These are phyloP conservation scores for Periconia sp. DNA, from an alignment of 2,329 filamentous ascomycete species.

Conservation along the genomic window DNA sequence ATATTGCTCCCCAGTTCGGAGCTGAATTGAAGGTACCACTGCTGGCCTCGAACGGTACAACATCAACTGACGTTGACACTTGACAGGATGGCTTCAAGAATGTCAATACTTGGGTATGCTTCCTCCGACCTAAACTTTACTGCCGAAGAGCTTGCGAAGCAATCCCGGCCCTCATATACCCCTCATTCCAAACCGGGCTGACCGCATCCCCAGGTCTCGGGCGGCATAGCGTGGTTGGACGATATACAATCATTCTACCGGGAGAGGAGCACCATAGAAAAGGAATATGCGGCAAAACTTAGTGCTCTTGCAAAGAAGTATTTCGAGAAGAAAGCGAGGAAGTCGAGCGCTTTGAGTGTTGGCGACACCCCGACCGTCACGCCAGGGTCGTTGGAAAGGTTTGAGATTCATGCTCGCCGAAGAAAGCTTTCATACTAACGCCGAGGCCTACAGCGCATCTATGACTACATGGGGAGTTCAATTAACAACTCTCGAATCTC, in stretches of 20 bases:
- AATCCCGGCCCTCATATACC: slow-evolving; percentile 14
- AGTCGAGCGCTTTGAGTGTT: slow-evolving; percentile 85
- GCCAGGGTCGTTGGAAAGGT: slow-evolving; percentile 92
- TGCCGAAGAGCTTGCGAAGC: background rate
- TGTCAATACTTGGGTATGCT: slow-evolving; percentile 81
- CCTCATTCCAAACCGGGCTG: slow-evolving; percentile 20
- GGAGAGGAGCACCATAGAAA: slow-evolving; percentile 91
- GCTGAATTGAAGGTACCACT: slow-evolving; percentile 83
- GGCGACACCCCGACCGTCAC: slow-evolving; percentile 93
- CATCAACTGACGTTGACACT: slow-evolving; percentile 31
- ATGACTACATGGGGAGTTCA: slow-evolving; percentile 97
- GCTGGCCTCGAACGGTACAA: slow-evolving; percentile 21
- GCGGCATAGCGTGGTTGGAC: slow-evolving; percentile 92
- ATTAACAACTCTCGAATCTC: slow-evolving; percentile 84
- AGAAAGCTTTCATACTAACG: slow-evolving; percentile 24
- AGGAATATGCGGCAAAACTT: slow-evolving; percentile 92
- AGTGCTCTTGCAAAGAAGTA: slow-evolving; percentile 91
- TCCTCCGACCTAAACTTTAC: slow-evolving; percentile 10
- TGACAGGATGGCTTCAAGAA: slow-evolving; percentile 92
- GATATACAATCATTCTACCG: slow-evolving; percentile 98
- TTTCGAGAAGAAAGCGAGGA: slow-evolving; percentile 94
- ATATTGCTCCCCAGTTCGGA: slow-evolving; percentile 85
- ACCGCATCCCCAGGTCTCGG: slow-evolving; percentile 63
- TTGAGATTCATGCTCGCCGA: slow-evolving; percentile 18
- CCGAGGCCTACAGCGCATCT: slow-evolving; percentile 69